phyloP scores from a whole-genome alignment of 805 yeast genomes.

The Trichomonascus vanleenenianus region DNA sequence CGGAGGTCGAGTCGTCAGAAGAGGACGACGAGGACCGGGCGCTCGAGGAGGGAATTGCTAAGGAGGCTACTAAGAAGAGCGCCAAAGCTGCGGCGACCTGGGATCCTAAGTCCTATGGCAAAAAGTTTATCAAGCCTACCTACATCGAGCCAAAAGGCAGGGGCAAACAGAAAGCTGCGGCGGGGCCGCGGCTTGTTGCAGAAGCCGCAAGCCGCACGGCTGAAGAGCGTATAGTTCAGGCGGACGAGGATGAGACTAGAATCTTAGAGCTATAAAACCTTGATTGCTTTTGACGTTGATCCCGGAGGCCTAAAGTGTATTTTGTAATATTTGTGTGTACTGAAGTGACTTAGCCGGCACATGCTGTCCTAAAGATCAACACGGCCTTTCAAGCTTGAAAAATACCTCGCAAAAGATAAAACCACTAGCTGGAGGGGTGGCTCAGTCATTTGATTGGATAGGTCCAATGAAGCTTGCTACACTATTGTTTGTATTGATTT shows the following conservation, averaged over 20 bases:
- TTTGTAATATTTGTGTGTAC: slow-evolving; percentile 1
- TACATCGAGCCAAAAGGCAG: slow-evolving; percentile 1
- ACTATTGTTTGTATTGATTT: background rate
- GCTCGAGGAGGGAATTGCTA: background rate
- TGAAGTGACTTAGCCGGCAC: background rate
- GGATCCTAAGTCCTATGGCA: slow-evolving; percentile 15
- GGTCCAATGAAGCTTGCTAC: no score
- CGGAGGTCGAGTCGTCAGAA: slow-evolving; percentile 1
- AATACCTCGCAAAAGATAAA: background rate
- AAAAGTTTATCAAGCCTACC: slow-evolving; percentile 14
- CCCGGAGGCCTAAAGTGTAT: background rate
- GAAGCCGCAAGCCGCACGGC: background rate
- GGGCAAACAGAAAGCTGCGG: slow-evolving; percentile 1
- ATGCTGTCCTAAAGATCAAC: no score
- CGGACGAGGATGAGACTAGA: slow-evolving; percentile 7
- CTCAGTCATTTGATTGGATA: background rate
- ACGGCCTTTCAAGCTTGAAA: background rate
- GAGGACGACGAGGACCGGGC: slow-evolving; percentile 4
- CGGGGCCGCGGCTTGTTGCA: background rate
- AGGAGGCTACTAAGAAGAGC: background rate
- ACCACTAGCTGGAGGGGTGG: background rate
- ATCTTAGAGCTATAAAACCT: slow-evolving; percentile 1
- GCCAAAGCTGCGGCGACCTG: slow-evolving; percentile 6
- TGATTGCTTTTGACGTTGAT: slow-evolving; percentile 1
- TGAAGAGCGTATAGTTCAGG: background rate